Percentiles rank a stretch among this genome's conserved stretches.
phyloP scores from a whole-genome alignment of 2,329 filamentous ascomycete species.

The Trichoderma atroviride region DNA sequence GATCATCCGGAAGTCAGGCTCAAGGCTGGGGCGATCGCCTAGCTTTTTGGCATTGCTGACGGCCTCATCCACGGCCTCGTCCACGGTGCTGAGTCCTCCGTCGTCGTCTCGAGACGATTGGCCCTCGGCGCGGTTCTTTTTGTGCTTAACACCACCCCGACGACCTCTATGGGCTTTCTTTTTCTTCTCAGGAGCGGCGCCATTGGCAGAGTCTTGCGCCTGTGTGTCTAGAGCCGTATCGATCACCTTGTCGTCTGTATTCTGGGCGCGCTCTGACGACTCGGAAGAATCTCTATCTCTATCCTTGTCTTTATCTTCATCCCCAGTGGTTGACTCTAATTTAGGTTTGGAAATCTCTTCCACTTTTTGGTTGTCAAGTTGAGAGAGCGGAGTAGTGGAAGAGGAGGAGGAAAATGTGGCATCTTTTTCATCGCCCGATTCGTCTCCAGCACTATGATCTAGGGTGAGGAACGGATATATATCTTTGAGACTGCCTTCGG shows the following conservation, averaged over 20 bases:
- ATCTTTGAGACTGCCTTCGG: constrained; percentile 37
- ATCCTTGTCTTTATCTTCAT: constrained; percentile 5
- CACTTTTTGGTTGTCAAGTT: neutral
- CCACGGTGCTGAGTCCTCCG: constrained; percentile 51
- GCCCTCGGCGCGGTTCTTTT: constrained; percentile 57
- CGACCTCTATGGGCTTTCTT: constrained; percentile 71
- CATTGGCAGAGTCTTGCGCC: constrained; percentile 6
- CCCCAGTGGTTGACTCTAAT: neutral
- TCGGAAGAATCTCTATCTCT: neutral
- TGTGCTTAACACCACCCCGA: constrained; percentile 71
- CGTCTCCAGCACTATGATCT: neutral
- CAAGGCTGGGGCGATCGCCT: constrained; percentile 55
- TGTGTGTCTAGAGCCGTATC: neutral
- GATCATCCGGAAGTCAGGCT: constrained; percentile 64
- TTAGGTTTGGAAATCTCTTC: constrained; percentile 8
- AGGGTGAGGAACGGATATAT: constrained; percentile 12
- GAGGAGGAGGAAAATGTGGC: neutral
- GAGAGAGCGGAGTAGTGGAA: neutral
- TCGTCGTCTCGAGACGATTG: constrained; percentile 56
- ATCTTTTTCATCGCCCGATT: constrained; percentile 15
- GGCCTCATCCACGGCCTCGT: constrained; percentile 67
- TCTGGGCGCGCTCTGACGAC: neutral
- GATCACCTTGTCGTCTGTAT: neutral
- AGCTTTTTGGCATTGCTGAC: constrained; percentile 62
- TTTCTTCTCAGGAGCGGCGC: constrained; percentile 54